These are phyloP conservation scores for Amphichorda felina DNA, from an alignment of 2,329 filamentous ascomycete genomes.

Conservation along the genomic window DNA sequence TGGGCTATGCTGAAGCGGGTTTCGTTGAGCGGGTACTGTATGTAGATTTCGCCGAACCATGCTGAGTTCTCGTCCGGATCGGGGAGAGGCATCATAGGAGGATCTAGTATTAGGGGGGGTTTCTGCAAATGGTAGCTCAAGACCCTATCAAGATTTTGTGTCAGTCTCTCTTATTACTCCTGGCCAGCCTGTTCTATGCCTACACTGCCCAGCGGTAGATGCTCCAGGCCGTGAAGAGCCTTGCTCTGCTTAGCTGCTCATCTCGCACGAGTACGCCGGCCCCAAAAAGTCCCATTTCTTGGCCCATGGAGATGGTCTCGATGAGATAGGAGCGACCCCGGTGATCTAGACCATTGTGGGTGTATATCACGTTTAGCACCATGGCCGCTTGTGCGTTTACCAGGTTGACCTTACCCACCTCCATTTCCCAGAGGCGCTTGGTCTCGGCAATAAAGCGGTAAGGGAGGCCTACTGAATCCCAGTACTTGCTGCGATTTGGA, in stretches of 20 bases:
- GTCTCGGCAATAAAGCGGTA: constrained; percentile 26
- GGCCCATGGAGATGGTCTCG: constrained; percentile 18
- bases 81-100: constrained; percentile 17
- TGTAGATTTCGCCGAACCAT: constrained; percentile 23
- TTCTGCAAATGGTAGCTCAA: constrained; percentile 9
- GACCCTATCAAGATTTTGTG: constrained; percentile 6
- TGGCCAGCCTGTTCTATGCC: constrained; percentile 1
- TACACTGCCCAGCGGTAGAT: constrained; percentile 21
- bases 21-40: constrained; percentile 18
- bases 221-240: constrained; percentile 19
- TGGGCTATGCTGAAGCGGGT: constrained; percentile 11
- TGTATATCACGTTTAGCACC: constrained; percentile 17
- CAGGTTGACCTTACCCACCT: constrained; percentile 13
- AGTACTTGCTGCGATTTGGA: constrained; percentile 18
- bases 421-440: constrained; percentile 23
- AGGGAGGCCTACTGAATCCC: constrained; percentile 18
- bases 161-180: constrained; percentile 8
- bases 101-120: constrained; percentile 14
- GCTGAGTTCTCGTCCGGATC: constrained; percentile 8
- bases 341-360: constrained; percentile 21
- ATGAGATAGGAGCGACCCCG: constrained; percentile 21
- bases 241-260: constrained; percentile 9
- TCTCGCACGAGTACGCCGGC: constrained; percentile 3
- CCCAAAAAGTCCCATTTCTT: constrained; percentile 18
- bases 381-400: constrained; percentile 23